Evolutionary conservation across 495 filamentous ascomycete species (phyloP).

Genomic region (Letharia columbiana): DNA sequence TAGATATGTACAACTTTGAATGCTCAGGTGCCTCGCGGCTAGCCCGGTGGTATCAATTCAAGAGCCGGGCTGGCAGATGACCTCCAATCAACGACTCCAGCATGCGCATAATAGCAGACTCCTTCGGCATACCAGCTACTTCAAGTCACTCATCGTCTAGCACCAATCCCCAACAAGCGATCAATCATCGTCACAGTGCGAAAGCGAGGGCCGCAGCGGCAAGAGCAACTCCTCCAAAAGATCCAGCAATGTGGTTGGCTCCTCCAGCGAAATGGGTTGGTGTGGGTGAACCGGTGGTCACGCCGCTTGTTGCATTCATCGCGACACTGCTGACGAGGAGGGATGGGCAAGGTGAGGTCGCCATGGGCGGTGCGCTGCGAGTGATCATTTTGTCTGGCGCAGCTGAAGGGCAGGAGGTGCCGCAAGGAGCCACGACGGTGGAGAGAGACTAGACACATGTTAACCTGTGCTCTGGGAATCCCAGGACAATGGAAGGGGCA

Average conservation of each 20-base stretch:
- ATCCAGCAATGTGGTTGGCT: slow-evolving; percentile 22
- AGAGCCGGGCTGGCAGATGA: not conserved
- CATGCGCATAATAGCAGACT: slow-evolving; percentile 3
- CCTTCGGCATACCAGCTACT: not conserved
- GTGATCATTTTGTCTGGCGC: slow-evolving; percentile 23
- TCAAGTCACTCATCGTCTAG: not conserved
- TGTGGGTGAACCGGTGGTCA: slow-evolving; percentile 10
- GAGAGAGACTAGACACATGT: slow-evolving; percentile 6
- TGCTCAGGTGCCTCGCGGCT: slow-evolving; percentile 5
- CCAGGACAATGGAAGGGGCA: not conserved
- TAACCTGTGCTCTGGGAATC: not conserved
- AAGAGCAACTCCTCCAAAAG: slow-evolving; percentile 11
- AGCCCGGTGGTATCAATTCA: slow-evolving; percentile 8
- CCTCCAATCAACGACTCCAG: slow-evolving; percentile 13
- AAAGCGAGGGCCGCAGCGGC: slow-evolving; percentile 9
- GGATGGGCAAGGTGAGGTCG: slow-evolving; percentile 25
- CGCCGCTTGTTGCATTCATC: slow-evolving; percentile 14
- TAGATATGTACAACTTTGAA: slow-evolving; percentile 18
- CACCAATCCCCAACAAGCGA: not conserved
- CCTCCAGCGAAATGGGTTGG: slow-evolving; percentile 24
- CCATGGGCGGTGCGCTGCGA: slow-evolving; percentile 17
- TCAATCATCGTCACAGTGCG: not conserved
- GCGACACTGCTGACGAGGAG: slow-evolving; percentile 23
- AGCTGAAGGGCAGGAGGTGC: slow-evolving; percentile 24
- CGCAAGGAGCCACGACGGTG: slow-evolving; percentile 24